Percentiles rank a stretch among this genome's conserved stretches.
These are phyloP conservation scores for Auriculariales sp. DNA, from an alignment of 768 basidiomycete species.

Conservation along the genomic window DNA sequence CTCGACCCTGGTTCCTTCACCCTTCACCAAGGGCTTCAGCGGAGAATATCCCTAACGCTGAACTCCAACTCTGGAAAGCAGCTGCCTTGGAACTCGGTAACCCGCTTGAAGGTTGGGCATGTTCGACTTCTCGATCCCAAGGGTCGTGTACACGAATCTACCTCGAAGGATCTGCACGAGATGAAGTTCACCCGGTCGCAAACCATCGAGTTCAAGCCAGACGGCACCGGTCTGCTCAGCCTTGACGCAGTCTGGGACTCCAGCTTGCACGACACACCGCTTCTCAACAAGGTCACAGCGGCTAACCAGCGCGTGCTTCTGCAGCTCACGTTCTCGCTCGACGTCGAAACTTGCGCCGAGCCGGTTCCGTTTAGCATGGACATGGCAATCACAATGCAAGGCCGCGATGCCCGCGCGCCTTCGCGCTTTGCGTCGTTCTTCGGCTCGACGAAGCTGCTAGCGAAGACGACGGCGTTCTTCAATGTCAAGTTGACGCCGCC, in stretches of 20 bases:
- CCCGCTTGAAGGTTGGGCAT: conserved; percentile 64
- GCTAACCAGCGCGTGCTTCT: conserved; percentile 66
- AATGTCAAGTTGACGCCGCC: conserved; percentile 68
- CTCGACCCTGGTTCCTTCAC: conserved; percentile 78
- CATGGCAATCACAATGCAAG: conserved; percentile 67
- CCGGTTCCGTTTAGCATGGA: conserved; percentile 86
- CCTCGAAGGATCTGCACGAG: conserved; percentile 53
- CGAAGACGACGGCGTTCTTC: conserved; percentile 76
- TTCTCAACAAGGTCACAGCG: conserved; percentile 77
- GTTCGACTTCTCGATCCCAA: conserved; percentile 75
- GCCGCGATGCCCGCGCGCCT: conserved; percentile 74
- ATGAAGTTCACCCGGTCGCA: conserved; percentile 65
- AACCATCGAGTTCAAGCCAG: conserved; percentile 58
- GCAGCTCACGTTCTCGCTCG: conserved; percentile 63
- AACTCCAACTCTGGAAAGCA: conserved; percentile 82
- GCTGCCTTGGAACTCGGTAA: conserved; percentile 74
- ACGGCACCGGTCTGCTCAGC: conserved; percentile 62
- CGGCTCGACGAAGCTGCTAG: conserved; percentile 58
- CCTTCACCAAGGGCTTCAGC: conserved; percentile 86
- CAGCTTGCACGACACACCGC: conserved; percentile 70
- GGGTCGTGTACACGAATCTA: conserved; percentile 66
- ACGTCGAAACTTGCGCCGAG: conserved; percentile 70
- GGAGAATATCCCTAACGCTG: conserved; percentile 60
- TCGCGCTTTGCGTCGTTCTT: conserved; percentile 65
- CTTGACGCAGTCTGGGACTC: conserved; percentile 85